Base-by-base conservation (phyloP, 208 protist species). In the Zelonia costaricensis region DNA sequence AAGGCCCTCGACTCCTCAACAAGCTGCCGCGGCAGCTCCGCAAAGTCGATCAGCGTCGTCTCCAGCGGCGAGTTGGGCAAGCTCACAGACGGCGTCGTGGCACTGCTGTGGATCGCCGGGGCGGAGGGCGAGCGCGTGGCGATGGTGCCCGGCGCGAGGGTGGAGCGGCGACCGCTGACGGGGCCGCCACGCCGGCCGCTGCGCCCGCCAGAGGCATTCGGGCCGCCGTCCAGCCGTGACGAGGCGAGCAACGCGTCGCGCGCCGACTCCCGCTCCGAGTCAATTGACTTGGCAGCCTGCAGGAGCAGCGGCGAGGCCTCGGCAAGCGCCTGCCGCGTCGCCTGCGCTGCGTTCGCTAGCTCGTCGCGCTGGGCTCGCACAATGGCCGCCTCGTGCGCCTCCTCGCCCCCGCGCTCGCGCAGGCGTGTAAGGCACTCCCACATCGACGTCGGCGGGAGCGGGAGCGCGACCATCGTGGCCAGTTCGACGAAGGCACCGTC, bases 311-410 rank as follows among this genome's bases (percentile, higher is more conserved):
- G 18, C 7, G 53, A 35, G 30, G 30, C 49, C 35, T 54, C 52
- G 20, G 49, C 65, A 13, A 72, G 55, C 30, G 40, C 30, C 25
- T 30, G 22, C 3, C 46, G 40, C 23, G 49, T 39, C 0, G 49
- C 25, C n/a, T 42, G 38, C 23, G 35, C 65, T 25, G 57, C 56
- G 0, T 39, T 51, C 6, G 39, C 57, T 0, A 72, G 33, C 15
- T 72, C 65, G 31, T 72, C 65, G 3, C 65, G 46, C 43, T 72
- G 57, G 8, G 48, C 48, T 33, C 52, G 55, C 8, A 72, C 36
- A 9, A 3, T 2, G 4, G 48, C 33, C 8, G 46, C 39, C n/a
- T 65, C 42, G 23, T 43, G 40, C 0, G 48, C 51, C 28, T 63
- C 57, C 16, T 59, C 57, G 8, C 39, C 39, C 18, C 58, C 57